Evolutionary conservation across 257 asterid genomes (phyloP), one percentile per base, ranked within the genome.

Genomic region (Ocimum tenuiflorum): DNA sequence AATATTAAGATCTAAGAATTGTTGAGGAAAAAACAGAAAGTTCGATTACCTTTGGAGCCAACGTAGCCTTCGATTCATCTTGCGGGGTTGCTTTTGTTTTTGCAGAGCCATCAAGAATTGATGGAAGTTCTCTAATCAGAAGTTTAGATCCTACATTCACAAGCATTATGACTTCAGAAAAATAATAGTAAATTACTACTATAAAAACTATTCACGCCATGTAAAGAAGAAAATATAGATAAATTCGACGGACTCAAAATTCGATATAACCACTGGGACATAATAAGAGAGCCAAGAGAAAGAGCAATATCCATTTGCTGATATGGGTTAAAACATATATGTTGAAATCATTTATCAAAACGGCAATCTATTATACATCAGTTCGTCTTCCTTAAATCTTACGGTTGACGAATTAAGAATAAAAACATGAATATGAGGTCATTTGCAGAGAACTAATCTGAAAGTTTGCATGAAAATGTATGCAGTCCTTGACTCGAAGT

Each of bases 21-120:
- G 59, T 41, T 50, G 27, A 7, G 48, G 42, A 20, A 19, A 39
- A 60, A n/a, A 38, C 5, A 29, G n/a, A 49, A 22, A 1, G 5
- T 15, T 50, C 5, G 69, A 77, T 55, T 77, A 89, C 99, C 88
- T 90, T 90, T 53, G 99, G 96, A 62, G 99, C 97, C 70, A 86
- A 73, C 45, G 97, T 82, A 56, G 95, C 96, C 68, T 68, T 78
- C 52, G 85, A 77, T 50, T 86, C 95, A 45, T 94, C 97, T 71
- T 94, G 99, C 31, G 74, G 75, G 75, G 77, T 57, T 45, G 97
- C 96, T 75, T 83, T 83, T 23, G 72, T 69, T 80, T 70, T 79
- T 50, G 97, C 97, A 36, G 97, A 83, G 70, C 95, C 95, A 70
- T 94, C 96, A 57, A 90, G 67, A 70, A 94, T 82, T 20, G 91